Conservation (phyloP, 495 filamentous ascomycete genomes). For the Xylaria venustula region DNA sequence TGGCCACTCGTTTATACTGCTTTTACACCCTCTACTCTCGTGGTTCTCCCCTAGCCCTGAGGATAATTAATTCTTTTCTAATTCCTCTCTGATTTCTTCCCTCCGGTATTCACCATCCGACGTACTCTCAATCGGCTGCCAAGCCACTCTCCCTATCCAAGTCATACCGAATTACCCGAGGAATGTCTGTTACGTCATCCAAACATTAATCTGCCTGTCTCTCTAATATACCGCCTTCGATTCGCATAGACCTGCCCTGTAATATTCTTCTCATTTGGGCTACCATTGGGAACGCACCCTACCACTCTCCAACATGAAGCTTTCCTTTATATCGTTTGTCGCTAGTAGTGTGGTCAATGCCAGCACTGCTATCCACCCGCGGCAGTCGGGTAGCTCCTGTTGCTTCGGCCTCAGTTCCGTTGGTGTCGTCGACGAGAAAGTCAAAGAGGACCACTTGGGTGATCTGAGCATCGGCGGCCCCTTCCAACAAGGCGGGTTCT, state of each 20-base stretch:
- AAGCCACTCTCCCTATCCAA: background rate
- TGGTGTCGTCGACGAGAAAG: slow-evolving; percentile 20
- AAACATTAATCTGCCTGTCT: background rate
- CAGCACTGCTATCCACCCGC: slow-evolving; percentile 12
- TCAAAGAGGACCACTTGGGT: slow-evolving; percentile 26
- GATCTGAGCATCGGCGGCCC: slow-evolving; percentile 24
- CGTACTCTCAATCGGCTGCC: background rate
- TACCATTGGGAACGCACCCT: background rate
- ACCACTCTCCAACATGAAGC: slow-evolving; percentile 15
- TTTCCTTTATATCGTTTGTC: slow-evolving; percentile 16
- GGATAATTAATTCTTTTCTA: slow-evolving; percentile 1
- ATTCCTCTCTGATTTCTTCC: background rate
- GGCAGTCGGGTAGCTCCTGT: slow-evolving; percentile 17
- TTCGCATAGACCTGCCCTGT: background rate
- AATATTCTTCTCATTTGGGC: background rate
- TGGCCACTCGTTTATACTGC: background rate
- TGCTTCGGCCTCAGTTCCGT: slow-evolving; percentile 29
- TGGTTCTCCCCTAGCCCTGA: background rate
- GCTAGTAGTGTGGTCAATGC: slow-evolving; percentile 10
- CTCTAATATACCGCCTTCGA: background rate
- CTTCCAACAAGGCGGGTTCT: slow-evolving; percentile 30
- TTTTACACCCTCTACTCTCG: too few relatives aligned
- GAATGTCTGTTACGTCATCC: slow-evolving; percentile 2
- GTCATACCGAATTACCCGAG: slow-evolving; percentile 10
- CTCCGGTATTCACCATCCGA: background rate